Percentiles rank a stretch among this genome's conserved stretches.
Evolutionary conservation across 2,329 filamentous ascomycete genomes (phyloP).

Genomic region (Monosporascus sp.): DNA sequence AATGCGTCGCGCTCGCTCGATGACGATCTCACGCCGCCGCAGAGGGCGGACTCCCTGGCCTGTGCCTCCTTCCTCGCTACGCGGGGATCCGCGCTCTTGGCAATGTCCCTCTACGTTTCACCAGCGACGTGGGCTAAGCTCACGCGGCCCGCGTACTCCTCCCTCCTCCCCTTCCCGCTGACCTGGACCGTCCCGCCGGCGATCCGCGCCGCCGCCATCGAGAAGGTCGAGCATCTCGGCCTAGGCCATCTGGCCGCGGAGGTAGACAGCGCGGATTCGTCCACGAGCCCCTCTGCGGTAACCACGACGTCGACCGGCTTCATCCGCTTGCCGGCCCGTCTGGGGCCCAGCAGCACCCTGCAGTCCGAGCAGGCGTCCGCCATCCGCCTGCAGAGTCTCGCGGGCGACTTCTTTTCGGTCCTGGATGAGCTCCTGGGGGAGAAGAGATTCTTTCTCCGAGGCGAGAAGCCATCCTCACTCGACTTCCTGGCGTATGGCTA

Average conservation of each 20-base stretch:
- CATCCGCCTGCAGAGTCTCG: constrained; percentile 72
- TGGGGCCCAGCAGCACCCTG: constrained; percentile 40
- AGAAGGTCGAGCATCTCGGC: constrained; percentile 64
- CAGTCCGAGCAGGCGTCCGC: constrained; percentile 64
- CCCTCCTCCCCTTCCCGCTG: constrained; percentile 76
- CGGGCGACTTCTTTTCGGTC: constrained; percentile 66
- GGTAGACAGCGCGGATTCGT: constrained; percentile 29
- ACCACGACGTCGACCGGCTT: constrained; percentile 28
- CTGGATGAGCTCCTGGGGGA: constrained; percentile 57
- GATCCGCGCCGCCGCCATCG: constrained; percentile 65
- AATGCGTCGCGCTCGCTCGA: constrained; percentile 36
- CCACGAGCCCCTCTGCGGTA: constrained; percentile 25
- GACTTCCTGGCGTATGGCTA: constrained; percentile 83
- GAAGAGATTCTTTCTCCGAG: constrained; percentile 50
- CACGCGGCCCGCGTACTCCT: constrained; percentile 77
- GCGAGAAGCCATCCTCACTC: constrained; percentile 49
- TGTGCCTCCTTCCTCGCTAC: constrained; percentile 67
- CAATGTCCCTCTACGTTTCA: constrained; percentile 85
- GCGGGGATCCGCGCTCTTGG: constrained; percentile 71
- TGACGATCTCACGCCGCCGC: constrained; percentile 31
- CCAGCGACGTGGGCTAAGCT: constrained; percentile 76
- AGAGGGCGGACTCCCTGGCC: constrained; percentile 44
- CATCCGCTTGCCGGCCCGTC: constrained; percentile 26
- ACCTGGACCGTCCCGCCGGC: constrained; percentile 80
- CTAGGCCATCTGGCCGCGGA: constrained; percentile 65